Evolutionary conservation across 345 rosid genomes (phyloP).

Genomic region (Rhizophora mangle): DNA sequence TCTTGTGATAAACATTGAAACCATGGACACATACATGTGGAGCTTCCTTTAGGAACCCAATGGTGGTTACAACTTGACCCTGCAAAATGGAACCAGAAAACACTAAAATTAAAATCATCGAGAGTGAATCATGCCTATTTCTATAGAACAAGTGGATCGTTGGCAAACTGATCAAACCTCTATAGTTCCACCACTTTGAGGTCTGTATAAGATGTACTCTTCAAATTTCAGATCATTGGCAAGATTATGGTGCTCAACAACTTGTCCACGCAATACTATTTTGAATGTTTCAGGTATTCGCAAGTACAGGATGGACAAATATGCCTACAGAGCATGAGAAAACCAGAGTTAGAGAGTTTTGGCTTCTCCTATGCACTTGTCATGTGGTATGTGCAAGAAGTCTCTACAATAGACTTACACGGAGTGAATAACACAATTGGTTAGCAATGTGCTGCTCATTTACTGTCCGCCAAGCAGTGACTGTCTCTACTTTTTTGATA

Average conservation of each 20-base stretch:
- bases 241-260: conserved; percentile 73
- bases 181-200: conserved; percentile 56
- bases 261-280: conserved; percentile 66
- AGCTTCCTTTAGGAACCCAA: conserved; percentile 92
- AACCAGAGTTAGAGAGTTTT: conserved; percentile 8
- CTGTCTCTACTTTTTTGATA: conserved; percentile 34
- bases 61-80: conserved; percentile 76
- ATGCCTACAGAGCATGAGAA: conserved; percentile 45
- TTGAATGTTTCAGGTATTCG: conserved; percentile 68
- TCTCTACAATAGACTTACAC: conserved; percentile 46
- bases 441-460: conserved; percentile 74
- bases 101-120: not conserved
- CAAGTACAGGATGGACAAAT: conserved; percentile 81
- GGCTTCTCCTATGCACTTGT: not conserved
- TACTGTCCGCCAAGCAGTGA: conserved; percentile 39
- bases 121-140: not conserved
- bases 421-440: conserved; percentile 64
- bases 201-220: conserved; percentile 80
- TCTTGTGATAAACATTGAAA: conserved; percentile 85
- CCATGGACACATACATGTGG: conserved; percentile 70
- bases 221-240: conserved; percentile 79
- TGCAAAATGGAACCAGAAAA: conserved; percentile 33
- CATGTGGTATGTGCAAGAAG: not conserved
- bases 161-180: conserved; percentile 45
- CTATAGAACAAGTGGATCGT: not conserved